A percentile compares a stretch with the other conserved stretches of the same genome.
Evolutionary conservation across 202 grass and related monocot species (phyloP).

Genomic region (Setaria viridis): DNA sequence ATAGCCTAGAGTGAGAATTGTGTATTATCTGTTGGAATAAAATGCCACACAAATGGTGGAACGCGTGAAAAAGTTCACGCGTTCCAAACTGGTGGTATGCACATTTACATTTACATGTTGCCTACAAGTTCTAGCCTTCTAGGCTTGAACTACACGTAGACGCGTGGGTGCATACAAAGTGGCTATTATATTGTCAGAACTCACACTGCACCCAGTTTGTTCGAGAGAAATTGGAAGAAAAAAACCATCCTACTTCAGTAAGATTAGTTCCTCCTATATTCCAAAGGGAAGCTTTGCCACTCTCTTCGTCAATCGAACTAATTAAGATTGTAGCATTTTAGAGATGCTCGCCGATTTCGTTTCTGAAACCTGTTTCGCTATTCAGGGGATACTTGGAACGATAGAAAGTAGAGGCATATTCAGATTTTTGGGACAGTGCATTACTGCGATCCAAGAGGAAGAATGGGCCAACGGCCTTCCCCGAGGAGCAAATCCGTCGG

Average conservation of each 20-base stretch:
- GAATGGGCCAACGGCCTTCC: not conserved
- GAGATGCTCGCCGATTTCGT: not conserved
- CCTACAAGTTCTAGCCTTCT: not conserved
- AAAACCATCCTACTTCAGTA: not conserved
- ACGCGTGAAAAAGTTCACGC: not conserved
- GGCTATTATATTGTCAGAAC: not conserved
- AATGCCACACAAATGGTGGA: not conserved
- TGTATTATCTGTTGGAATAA: constrained; percentile 26
- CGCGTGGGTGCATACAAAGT: not conserved
- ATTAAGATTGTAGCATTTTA: not conserved
- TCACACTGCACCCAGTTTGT: not conserved
- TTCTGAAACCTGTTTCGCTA: not conserved
- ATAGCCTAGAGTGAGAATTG: constrained; percentile 33
- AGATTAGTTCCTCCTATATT: not conserved
- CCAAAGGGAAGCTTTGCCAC: not conserved
- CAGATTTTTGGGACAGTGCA: not conserved
- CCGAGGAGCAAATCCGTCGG: too few relatives aligned
- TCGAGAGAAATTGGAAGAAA: not conserved
- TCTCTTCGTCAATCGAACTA: not conserved
- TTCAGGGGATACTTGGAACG: not conserved
- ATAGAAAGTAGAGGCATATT: not conserved
- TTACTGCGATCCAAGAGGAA: too few relatives aligned
- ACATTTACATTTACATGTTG: not conserved
- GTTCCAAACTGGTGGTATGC: not conserved
- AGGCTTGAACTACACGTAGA: not conserved